A percentile compares a stretch with the other conserved stretches of the same genome.
These are phyloP conservation scores for Alternaria infectoria DNA, from an alignment of 2,329 filamentous ascomycete species.

Conservation along the genomic window DNA sequence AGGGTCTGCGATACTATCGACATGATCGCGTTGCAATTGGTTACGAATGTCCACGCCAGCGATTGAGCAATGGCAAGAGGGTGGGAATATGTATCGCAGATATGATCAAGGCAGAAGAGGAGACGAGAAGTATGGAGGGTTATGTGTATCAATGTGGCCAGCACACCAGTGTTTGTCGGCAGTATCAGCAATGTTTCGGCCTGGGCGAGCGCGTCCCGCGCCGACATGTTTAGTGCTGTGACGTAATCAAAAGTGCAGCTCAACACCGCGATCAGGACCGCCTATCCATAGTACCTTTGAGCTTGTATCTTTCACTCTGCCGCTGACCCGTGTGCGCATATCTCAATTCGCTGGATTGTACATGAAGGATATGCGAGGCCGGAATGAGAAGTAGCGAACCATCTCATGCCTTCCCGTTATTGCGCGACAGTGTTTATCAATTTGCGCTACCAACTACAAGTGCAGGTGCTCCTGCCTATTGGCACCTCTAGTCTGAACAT, in stretches of 20 bases:
- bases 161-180: conserved; percentile 1
- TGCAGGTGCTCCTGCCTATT: background rate
- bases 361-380: background rate
- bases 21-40: conserved; percentile 25
- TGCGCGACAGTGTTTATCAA: background rate
- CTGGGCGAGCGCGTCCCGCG: conserved; percentile 7
- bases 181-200: conserved; percentile 16
- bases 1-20: conserved; percentile 51
- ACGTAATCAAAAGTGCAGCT: conserved; percentile 16
- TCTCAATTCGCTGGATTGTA: background rate
- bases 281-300: background rate
- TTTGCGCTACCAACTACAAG: background rate
- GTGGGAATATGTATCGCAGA: background rate
- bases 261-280: conserved; percentile 6
- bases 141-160: conserved; percentile 12
- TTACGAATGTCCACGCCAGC: background rate
- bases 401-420: background rate
- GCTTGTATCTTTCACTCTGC: background rate
- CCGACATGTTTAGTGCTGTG: background rate
- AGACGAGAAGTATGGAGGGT: background rate
- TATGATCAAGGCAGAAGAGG: background rate
- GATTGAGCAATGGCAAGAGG: background rate
- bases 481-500: background rate
- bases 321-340: background rate
- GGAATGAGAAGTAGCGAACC: background rate